Conservation (phyloP, 257 asterid genomes). For the Rehmannia glutinosa region DNA sequence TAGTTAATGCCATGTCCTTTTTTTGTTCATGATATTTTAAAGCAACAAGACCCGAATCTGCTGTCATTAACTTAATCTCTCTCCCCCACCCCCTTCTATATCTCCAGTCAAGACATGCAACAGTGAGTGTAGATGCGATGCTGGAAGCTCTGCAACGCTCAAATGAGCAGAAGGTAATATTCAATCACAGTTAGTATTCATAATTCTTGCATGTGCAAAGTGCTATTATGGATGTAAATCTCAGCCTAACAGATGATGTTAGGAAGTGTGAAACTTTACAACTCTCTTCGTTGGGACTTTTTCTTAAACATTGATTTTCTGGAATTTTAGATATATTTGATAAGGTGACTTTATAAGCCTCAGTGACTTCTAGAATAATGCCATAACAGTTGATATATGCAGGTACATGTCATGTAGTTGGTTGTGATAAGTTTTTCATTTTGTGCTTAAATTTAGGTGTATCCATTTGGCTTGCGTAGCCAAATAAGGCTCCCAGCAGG, state of each 20-base stretch:
- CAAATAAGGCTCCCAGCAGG: background rate
- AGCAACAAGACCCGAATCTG: background rate
- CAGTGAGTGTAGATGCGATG: constrained; percentile 86
- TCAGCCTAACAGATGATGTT: background rate
- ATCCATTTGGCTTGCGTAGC: background rate
- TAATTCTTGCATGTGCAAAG: background rate
- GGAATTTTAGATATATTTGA: background rate
- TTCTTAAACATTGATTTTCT: background rate
- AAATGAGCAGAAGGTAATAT: constrained; percentile 50
- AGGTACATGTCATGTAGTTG: background rate
- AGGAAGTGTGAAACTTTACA: background rate
- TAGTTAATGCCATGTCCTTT: background rate
- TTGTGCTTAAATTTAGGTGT: background rate
- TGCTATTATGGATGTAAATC: background rate
- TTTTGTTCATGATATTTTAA: background rate
- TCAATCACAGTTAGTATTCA: background rate
- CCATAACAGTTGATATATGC: background rate
- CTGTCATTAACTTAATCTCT: constrained; percentile 6
- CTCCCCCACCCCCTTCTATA: background rate
- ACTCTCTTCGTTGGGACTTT: background rate
- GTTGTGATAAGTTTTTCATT: background rate
- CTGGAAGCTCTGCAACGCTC: constrained; percentile 70
- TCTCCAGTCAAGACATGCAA: constrained; percentile 78
- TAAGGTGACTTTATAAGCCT: background rate
- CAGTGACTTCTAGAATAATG: background rate